Evolutionary conservation across 1,139 yeast species (phyloP), one percentile per base, ranked within the genome.

Genomic region (Waltiozyma sp.): DNA sequence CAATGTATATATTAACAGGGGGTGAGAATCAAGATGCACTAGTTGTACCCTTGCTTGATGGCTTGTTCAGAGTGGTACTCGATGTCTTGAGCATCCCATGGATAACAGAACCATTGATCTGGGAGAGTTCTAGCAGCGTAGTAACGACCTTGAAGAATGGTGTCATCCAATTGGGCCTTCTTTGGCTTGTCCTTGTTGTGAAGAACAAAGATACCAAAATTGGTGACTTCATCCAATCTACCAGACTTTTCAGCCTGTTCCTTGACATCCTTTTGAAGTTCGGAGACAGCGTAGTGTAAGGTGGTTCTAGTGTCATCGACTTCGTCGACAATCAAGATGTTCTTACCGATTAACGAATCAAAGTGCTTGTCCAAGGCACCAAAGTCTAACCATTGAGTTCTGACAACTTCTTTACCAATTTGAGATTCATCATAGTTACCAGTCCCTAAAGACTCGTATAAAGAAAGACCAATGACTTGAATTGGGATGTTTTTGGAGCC

Each of bases 21-120:
- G n/a, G n/a, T n/a, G n/a, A n/a, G n/a, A n/a, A n/a, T n/a, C n/a
- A n/a, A 33, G 19, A 26, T 7, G n/a, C n/a, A 9, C 23, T 35
- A 61, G 45, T 58, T 57, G 55, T 74, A 70, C 28, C 82, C 94
- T 65, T 87, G 96, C 52, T 72, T 73, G 47, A 75, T 69, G 37
- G 96, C 94, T 55, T 67, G 68, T 57, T 72, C 68, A 43, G 91
- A 82, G 63, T 88, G 96, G 63, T 72, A 75, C 45, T 84, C 95
- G 60, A 88, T 88, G 63, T 88, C 95, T 44, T 54, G 59, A n/a
- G 80, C 75, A 48, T 77, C 83, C 81, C 82, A 77, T 40, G 83
- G 83, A 53, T 76, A 77, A 28, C 80, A 77, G 48, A 76, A 68
- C 83, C 83, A 77, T 47, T 59, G 60, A 50, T 77, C 82, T 37